Conservation (phyloP, 2,329 filamentous ascomycete species). For the Alternaria postmessia region DNA sequence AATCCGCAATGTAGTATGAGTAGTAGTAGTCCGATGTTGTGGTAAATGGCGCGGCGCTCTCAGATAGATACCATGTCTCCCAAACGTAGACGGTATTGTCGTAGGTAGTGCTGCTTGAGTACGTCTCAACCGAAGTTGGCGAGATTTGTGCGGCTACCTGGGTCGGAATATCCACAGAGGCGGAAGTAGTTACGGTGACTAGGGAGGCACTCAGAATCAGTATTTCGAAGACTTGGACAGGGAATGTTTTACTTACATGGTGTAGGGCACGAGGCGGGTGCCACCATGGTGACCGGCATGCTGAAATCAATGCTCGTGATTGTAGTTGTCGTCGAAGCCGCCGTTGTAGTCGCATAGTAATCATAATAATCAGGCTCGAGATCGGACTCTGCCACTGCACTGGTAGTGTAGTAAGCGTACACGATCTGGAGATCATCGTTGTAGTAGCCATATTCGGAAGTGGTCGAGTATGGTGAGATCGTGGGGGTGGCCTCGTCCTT, state of each 20-base stretch:
- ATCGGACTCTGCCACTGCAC: constrained; percentile 36
- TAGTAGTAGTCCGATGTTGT: constrained; percentile 34
- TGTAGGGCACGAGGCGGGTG: constrained; percentile 39
- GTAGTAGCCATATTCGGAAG: constrained; percentile 18
- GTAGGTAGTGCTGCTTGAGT: constrained; percentile 14
- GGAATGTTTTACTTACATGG: constrained; percentile 14
- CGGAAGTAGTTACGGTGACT: constrained; percentile 29
- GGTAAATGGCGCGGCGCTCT: constrained; percentile 36
- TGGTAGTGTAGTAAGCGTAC: constrained; percentile 31
- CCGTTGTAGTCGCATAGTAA: constrained; percentile 12
- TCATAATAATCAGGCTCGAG: constrained; percentile 28
- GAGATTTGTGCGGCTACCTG: constrained; percentile 34
- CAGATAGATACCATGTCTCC: constrained; percentile 39
- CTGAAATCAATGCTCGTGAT: constrained; percentile 24
- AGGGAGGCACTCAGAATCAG: background rate
- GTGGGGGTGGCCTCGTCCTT: constrained; percentile 39
- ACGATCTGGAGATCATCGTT: constrained; percentile 26
- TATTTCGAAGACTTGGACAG: background rate
- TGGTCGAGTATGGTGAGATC: constrained; percentile 20
- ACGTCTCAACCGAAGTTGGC: constrained; percentile 30
- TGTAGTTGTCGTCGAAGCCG: constrained; percentile 11
- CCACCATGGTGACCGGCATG: constrained; percentile 45
- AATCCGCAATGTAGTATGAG: constrained; percentile 33
- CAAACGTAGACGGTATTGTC: constrained; percentile 15
- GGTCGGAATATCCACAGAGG: constrained; percentile 31